Evolutionary conservation across 2,329 filamentous ascomycete genomes (phyloP).

Genomic region (Gnomoniopsis sp.): DNA sequence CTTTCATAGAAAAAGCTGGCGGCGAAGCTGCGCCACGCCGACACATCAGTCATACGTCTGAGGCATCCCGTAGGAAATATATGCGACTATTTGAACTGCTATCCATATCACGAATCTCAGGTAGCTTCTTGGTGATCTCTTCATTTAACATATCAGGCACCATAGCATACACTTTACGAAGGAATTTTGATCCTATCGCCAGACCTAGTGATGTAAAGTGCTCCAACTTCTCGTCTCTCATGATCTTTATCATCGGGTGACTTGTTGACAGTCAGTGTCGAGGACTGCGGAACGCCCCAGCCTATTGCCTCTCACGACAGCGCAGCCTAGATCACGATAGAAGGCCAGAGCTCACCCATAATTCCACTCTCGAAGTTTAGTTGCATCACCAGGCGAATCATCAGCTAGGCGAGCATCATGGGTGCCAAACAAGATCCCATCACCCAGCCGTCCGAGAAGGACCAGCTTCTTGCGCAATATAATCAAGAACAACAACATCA

Average conservation of each 20-base stretch:
- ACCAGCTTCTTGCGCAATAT: constrained; percentile 8
- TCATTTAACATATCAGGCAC: no score
- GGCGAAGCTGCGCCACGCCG: constrained; percentile 2
- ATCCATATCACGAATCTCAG: neutral
- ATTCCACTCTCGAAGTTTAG: neutral
- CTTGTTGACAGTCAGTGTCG: no score
- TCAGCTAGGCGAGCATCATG: neutral
- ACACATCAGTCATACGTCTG: neutral
- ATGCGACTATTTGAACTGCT: neutral
- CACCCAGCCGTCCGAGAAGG: constrained; percentile 10
- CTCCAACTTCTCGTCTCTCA: no score
- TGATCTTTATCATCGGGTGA: no score
- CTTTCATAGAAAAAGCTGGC: neutral
- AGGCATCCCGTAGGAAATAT: neutral
- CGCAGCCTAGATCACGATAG: no score
- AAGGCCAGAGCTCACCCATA: neutral
- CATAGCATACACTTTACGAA: no score
- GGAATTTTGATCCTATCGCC: no score
- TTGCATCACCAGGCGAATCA: neutral
- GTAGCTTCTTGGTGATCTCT: neutral
- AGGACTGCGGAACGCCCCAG: no score
- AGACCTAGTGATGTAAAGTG: no score
- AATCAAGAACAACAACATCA: neutral
- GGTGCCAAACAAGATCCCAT: constrained; percentile 14
- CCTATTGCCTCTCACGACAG: no score